Evolutionary conservation across 495 filamentous ascomycete genomes (phyloP).

Genomic region (Cercophora sp.): DNA sequence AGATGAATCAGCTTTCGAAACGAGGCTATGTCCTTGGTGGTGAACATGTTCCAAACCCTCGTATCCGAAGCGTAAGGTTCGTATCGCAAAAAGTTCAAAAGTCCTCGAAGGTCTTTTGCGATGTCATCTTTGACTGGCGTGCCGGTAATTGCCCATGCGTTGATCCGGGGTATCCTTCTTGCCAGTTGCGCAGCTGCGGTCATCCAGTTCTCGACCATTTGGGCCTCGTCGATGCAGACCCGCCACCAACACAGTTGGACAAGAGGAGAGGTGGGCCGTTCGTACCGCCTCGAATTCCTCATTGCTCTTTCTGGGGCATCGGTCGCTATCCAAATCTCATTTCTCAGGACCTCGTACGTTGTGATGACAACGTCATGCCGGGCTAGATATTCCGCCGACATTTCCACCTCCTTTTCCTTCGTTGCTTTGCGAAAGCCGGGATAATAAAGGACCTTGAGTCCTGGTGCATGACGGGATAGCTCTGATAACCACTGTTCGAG

Average conservation of each 20-base stretch:
- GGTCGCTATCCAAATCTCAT: conserved; percentile 73
- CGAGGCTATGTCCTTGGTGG: conserved; percentile 51
- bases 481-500: conserved; percentile 86
- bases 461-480: conserved; percentile 57
- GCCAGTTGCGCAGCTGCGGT: conserved; percentile 80
- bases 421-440: conserved; percentile 43
- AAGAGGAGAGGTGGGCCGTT: conserved; percentile 67
- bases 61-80: conserved; percentile 64
- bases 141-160: conserved; percentile 91
- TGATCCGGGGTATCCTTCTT: conserved; percentile 70
- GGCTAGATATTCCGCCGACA: conserved; percentile 48
- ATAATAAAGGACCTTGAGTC: conserved; percentile 37
- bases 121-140: conserved; percentile 81
- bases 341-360: conserved; percentile 73
- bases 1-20: conserved; percentile 62
- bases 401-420: conserved; percentile 21
- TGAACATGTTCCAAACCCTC: conserved; percentile 64
- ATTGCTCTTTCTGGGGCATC: conserved; percentile 60
- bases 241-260: conserved; percentile 85
- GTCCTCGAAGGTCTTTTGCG: conserved; percentile 60
- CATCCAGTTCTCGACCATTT: conserved; percentile 88
- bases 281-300: conserved; percentile 63
- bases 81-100: conserved; percentile 76
- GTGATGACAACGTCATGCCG: conserved; percentile 79
- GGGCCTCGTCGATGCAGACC: conserved; percentile 89